Evolutionary conservation across 345 rosid species (phyloP), one percentile per base, ranked within the genome.

Genomic region (Populus simonii): DNA sequence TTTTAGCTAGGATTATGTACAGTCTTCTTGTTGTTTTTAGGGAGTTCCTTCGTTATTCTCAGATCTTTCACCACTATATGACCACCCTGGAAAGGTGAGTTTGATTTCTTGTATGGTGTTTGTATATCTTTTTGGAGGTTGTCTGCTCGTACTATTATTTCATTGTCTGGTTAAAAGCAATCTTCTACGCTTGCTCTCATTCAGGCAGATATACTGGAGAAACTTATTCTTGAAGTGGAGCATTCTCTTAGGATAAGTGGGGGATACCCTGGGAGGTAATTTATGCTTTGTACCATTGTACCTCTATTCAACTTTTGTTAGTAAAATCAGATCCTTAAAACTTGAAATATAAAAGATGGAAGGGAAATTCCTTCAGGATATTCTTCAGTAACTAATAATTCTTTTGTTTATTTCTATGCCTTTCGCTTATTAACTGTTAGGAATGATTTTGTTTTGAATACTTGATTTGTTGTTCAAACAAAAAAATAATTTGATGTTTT

Each of bases 11-110:
- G 72, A 38, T 84, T 35, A 79, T 61, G n/a, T 70, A 71, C 43
- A 22, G 38, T 73, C 22, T 71, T 79, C 66, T 65, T 78, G 55
- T 31, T 81, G 66, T 62, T 79, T 74, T 53, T 83, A 92, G 98
- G 99, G 99, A 73, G 98, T 96, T 81, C 98, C 99, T 82, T 96
- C 99, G 49, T 84, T 94, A 75, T 96, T 96, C 82, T 94, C 98
- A 22, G 98, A 94, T 80, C 98, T 96, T 84, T 96, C 98, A 73
- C 89, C 99, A 69, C 83, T 96, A 72, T 96, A 96, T 74, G 88
- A 87, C 80, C 96, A 91, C 78, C 88, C 88, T 80, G 86, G 88
- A 82, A 96, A 96, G 97, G 98, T 94, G 74, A 84, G 85, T 83
- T 81, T 77, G 33, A 66, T 68, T 70, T 27, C 73, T 74, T 80